Evolutionary conservation across 352 stramenopile genomes (phyloP), one percentile per base, ranked within the genome.

Genomic region (Phytophthora rubi): DNA sequence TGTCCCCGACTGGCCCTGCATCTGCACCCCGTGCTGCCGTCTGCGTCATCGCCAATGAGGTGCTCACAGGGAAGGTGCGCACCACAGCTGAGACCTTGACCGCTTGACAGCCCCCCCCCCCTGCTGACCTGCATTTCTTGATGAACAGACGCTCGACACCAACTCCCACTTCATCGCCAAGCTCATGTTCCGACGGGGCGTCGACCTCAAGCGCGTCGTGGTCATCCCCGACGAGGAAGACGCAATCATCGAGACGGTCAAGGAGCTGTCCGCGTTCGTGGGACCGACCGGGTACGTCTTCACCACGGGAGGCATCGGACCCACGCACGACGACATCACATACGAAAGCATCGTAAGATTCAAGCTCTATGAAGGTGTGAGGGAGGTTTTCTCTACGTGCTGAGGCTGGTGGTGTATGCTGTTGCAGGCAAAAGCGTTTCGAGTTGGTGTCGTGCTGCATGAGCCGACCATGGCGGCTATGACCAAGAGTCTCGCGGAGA

Each of bases 271-370:
- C 13, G 76, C 90, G 10, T 76, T 91, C 9, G 88, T 96, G 3
- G 86, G 88, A 0, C 76, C 79, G 10, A 81, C 54, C 15, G 88
- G 88, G 32, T 96, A 92, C 53, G 86, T 96, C n/a, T 83, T 96
- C 76, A 94, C 88, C 26, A 94, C 88, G 9, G 88, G 88, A 61
- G 86, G 88, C n/a, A 94, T 96, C 37, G 89, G 89, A 4, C 89
- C 87, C 16, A 96, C 89, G 7, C 89, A 96, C 53, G 89, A 96
- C 71, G 89, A 96, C 67, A 94, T 96, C 72, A 96, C 89, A 13
- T 96, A 96, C 67, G 83, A 94, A 62, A 87, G 83, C 18, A 53
- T 53, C 45, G 45, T 53, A 28, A 53, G 45, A 18, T 6, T 49
- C 6, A 3, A 2, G 18, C 45, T 56, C 37, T 23, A 21, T 48